Base-by-base conservation (phyloP, 805 yeast genomes). In the Candida lessepsii region DNA sequence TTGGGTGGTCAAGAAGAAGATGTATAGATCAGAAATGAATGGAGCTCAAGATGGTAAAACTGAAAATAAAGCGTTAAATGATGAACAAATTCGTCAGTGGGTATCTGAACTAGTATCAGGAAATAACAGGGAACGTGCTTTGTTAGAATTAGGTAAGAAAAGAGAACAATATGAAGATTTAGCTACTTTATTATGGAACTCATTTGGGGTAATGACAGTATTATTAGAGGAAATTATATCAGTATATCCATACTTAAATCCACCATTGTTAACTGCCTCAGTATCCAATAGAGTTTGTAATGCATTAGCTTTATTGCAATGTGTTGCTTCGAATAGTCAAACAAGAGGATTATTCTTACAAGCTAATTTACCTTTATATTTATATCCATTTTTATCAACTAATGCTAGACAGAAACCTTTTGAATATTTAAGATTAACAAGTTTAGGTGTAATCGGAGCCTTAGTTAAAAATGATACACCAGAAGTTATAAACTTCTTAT, bases 371-470 rank as follows among this genome's bases (percentile, higher is more conserved):
- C 96, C 98, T 35, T 70, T 93, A 35, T 93, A 89, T 52, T 70
- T 91, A 42, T 93, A 93, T 64, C 99, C 99, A 21, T 91, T 91
- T 56, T 74, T 91, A 56, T 88, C 89, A 56, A 90, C 98, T 3
- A 86, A 86, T 48, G 86, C 96, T 26, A 84, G 90, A 58, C 90
- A 88, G 50, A 75, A 96, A 49, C 86, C 96, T 7, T 93, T 91
- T 67, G 99, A 91, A 63, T 93, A 93, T 59, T 74, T 91, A 54
- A 75, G 98, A 48, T 75, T 91, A 48, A 93, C 99, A 1, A 85
- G 96, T 39, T 75, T 91, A 45, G 99, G 99, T 28, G 99, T 91
- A 5, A 86, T 91, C 58, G 99, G 99, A 15, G 98, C 99, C 0
- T 70, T 91, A 41, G 98, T 93, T 18, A 91, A 93, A 54, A 91